Conservation (phyloP, 1,284 basidiomycete species). For the Heterobasidion occidentale region DNA sequence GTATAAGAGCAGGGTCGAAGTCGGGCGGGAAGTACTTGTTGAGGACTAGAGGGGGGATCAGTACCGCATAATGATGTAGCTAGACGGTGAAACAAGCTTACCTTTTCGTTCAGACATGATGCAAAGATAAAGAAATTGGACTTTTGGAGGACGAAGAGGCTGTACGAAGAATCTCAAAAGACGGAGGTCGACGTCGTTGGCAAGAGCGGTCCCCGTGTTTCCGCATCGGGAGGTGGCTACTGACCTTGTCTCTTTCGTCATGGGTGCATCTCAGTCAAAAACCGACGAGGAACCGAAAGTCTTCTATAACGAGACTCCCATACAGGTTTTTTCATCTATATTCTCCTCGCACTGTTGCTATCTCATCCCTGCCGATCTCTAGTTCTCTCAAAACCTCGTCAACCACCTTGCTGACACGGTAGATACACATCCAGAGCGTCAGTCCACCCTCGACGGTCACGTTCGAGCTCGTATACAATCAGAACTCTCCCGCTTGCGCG, state of each 20-base stretch:
- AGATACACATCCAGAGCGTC: conserved; percentile 53
- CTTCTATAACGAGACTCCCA: conserved; percentile 53
- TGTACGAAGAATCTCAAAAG: too few relatives aligned
- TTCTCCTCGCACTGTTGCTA: conserved; percentile 5
- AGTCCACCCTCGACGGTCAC: conserved; percentile 61
- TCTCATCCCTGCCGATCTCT: conserved; percentile 1
- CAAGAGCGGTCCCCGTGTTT: too few relatives aligned
- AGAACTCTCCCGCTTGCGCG: conserved; percentile 53
- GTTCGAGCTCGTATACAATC: conserved; percentile 59
- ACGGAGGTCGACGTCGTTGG: too few relatives aligned
- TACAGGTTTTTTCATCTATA: conserved; percentile 40
- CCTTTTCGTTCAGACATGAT: conserved; percentile 89
- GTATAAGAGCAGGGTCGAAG: conserved; percentile 97
- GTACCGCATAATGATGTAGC: background rate
- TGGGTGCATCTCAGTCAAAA: conserved; percentile 66
- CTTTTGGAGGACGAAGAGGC: too few relatives aligned
- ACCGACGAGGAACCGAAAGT: conserved; percentile 39
- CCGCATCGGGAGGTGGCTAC: too few relatives aligned
- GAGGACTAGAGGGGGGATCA: conserved; percentile 44
- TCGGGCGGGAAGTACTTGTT: conserved; percentile 93
- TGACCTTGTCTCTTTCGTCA: conserved; percentile 15
- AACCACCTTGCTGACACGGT: conserved; percentile 65
- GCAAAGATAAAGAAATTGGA: background rate
- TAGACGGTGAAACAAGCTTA: conserved; percentile 17
- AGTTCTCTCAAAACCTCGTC: conserved; percentile 75